A percentile compares a stretch with the other conserved stretches of the same genome.
These are phyloP conservation scores for Bipolaris victoriae DNA, from an alignment of 2,329 filamentous ascomycete species.

Conservation along the genomic window DNA sequence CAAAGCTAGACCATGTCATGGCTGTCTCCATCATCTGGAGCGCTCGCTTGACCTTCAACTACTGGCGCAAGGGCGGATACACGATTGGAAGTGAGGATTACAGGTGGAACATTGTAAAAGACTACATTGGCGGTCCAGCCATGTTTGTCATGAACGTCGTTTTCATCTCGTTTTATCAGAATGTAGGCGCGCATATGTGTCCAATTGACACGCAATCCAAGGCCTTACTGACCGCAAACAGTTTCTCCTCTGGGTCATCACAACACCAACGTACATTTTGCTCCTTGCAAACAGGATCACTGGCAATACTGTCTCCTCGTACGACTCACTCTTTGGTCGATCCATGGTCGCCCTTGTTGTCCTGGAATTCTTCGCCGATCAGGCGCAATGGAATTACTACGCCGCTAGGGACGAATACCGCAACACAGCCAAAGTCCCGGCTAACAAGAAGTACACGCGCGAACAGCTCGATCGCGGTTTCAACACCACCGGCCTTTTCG, in stretches of 20 bases:
- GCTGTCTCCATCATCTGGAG: slow-evolving; percentile 79
- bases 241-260: slow-evolving; percentile 78
- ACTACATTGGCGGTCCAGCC: slow-evolving; percentile 64
- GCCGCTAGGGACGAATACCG: slow-evolving; percentile 78
- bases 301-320: slow-evolving; percentile 52
- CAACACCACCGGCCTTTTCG: slow-evolving; percentile 81
- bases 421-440: slow-evolving; percentile 72
- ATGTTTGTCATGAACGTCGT: slow-evolving; percentile 86
- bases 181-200: slow-evolving; percentile 44
- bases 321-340: slow-evolving; percentile 65
- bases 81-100: slow-evolving; percentile 90
- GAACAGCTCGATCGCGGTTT: slow-evolving; percentile 91
- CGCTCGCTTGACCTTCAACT: slow-evolving; percentile 93
- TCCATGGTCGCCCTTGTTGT: slow-evolving; percentile 63
- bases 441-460: slow-evolving; percentile 65
- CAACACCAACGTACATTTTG: slow-evolving; percentile 82
- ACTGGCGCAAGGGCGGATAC: slow-evolving; percentile 95
- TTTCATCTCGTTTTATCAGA: slow-evolving; percentile 87
- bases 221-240: slow-evolving; percentile 40
- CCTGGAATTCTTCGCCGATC: slow-evolving; percentile 82
- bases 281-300: slow-evolving; percentile 73
- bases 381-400: slow-evolving; percentile 93
- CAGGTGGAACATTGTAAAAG: slow-evolving; percentile 80
- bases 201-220: background rate
- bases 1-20: slow-evolving; percentile 74